phyloP scores from a whole-genome alignment of 1,284 basidiomycete genomes.

The Mycosarcoma mackinlayi region DNA sequence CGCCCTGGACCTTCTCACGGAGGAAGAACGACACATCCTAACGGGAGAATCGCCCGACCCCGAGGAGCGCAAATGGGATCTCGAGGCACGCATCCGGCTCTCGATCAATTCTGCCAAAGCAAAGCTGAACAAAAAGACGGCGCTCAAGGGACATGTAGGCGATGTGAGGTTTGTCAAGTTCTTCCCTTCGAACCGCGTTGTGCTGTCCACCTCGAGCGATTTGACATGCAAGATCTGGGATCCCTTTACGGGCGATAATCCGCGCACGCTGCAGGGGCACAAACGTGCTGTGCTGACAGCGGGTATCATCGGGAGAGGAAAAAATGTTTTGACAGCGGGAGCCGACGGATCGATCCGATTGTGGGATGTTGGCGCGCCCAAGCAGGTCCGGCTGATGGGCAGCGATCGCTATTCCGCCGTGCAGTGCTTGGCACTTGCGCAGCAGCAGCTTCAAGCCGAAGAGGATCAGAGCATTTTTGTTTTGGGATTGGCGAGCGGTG shows the following conservation, averaged over 20 bases:
- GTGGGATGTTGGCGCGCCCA: constrained; percentile 78
- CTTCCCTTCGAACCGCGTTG: constrained; percentile 62
- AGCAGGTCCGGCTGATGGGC: constrained; percentile 66
- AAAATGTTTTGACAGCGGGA: constrained; percentile 74
- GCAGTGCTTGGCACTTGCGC: constrained; percentile 69
- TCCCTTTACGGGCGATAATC: constrained; percentile 71
- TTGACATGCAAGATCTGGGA: constrained; percentile 75
- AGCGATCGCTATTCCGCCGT: constrained; percentile 70
- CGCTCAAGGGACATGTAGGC: constrained; percentile 56
- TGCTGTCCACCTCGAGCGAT: constrained; percentile 77
- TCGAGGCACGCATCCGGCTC: constrained; percentile 36
- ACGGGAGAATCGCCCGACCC: constrained; percentile 21
- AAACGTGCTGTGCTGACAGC: constrained; percentile 73
- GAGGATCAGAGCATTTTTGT: constrained; percentile 51
- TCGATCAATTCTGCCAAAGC: constrained; percentile 21
- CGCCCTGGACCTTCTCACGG: constrained; percentile 15
- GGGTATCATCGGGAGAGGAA: constrained; percentile 76
- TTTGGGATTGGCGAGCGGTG: constrained; percentile 74
- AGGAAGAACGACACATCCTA: constrained; percentile 21
- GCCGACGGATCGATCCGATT: constrained; percentile 78
- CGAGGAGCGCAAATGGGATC: constrained; percentile 34
- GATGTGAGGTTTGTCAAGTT: constrained; percentile 57
- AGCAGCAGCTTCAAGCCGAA: constrained; percentile 7
- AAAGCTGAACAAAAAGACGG: constrained; percentile 18
- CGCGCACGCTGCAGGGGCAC: constrained; percentile 77